A percentile compares a stretch with the other conserved stretches of the same genome.
phyloP scores from a whole-genome alignment of 345 rosid species.

The Boechera stricta region DNA sequence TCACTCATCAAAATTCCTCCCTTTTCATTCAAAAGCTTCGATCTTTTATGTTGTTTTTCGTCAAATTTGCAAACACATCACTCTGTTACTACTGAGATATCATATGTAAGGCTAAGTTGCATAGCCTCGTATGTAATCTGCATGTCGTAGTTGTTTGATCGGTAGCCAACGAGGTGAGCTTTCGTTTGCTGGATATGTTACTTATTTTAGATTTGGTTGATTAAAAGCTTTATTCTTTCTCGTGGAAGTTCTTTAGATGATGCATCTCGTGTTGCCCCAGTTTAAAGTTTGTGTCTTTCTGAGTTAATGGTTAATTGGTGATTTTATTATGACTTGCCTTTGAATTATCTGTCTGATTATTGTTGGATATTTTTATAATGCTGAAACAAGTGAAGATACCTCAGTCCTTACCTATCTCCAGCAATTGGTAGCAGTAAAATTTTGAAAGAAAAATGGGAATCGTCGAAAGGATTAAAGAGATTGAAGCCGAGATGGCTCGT shows the following conservation, averaged over 20 bases:
- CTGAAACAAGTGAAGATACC: constrained; percentile 16
- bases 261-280: constrained; percentile 2
- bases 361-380: not conserved
- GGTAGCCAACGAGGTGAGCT: constrained; percentile 21
- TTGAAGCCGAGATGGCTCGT: constrained; percentile 99
- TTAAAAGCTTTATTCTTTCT: not conserved
- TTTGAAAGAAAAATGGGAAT: constrained; percentile 74
- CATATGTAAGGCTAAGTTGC: constrained; percentile 22
- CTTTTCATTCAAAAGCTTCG: constrained; percentile 17
- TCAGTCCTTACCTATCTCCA: constrained; percentile 3
- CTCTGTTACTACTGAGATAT: not conserved
- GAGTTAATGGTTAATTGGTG: not conserved
- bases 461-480: constrained; percentile 93
- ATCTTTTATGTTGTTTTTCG: not conserved
- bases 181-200: not conserved
- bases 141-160: constrained; percentile 10
- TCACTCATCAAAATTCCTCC: constrained; percentile 3
- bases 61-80: not conserved
- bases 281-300: constrained; percentile 13
- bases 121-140: not conserved
- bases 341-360: constrained; percentile 1
- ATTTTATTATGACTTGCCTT: not conserved
- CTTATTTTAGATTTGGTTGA: not conserved
- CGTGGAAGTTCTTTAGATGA: not conserved
- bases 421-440: constrained; percentile 35